Conservation (phyloP, 2,329 filamentous ascomycete species). For the Claviceps purpurea region DNA sequence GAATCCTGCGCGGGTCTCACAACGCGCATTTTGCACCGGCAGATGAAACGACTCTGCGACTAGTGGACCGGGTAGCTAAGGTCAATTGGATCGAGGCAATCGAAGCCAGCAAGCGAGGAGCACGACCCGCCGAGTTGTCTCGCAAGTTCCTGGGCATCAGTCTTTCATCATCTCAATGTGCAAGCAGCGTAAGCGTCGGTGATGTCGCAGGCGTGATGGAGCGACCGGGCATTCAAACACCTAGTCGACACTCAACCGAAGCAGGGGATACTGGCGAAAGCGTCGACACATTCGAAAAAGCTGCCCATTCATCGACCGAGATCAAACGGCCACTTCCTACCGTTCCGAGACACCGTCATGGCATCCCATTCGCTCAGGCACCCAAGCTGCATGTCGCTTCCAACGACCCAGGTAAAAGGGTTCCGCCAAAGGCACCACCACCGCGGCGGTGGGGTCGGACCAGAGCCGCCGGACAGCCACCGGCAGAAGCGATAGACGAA, state of each 20-base stretch:
- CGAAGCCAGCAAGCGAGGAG: slow-evolving; percentile 19
- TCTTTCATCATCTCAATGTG: slow-evolving; percentile 48
- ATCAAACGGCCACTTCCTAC: slow-evolving; percentile 37
- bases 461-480: slow-evolving; percentile 20
- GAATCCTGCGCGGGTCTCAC: slow-evolving; percentile 50
- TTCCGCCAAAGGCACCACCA: slow-evolving; percentile 31
- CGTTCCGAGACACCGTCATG: slow-evolving; percentile 44
- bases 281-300: slow-evolving; percentile 10
- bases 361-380: slow-evolving; percentile 28
- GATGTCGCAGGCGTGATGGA: slow-evolving; percentile 71
- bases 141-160: slow-evolving; percentile 57
- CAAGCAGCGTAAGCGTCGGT: slow-evolving; percentile 61
- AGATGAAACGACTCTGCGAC: slow-evolving; percentile 65
- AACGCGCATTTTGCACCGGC: slow-evolving; percentile 67
- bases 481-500: slow-evolving; percentile 6
- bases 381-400: slow-evolving; percentile 16
- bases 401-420: slow-evolving; percentile 23
- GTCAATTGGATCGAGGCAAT: slow-evolving; percentile 52
- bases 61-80: slow-evolving; percentile 61
- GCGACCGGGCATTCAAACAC: slow-evolving; percentile 71
- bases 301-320: slow-evolving; percentile 12
- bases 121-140: slow-evolving; percentile 33
- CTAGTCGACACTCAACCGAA: slow-evolving; percentile 42
- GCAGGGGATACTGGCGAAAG: slow-evolving; percentile 11
- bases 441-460: slow-evolving; percentile 32